Conservation (phyloP, 257 asterid genomes). For the Eucommia ulmoides region DNA sequence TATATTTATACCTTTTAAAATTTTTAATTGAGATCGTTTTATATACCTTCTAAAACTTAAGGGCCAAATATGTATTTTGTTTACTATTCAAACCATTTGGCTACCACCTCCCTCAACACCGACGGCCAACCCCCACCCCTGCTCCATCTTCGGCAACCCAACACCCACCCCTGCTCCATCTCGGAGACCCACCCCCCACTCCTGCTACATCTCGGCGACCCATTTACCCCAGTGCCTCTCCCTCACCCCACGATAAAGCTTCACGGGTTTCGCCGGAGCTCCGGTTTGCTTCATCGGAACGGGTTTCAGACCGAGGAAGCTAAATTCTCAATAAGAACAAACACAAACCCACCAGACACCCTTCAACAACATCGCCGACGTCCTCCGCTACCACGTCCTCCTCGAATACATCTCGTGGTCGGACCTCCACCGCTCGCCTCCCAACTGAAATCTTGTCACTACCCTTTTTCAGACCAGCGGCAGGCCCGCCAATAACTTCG, state of each 20-base stretch:
- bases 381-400: constrained; percentile 77
- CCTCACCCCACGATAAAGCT: constrained; percentile 17
- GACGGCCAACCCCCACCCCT: no score
- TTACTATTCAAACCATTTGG: no score
- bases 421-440: constrained; percentile 52
- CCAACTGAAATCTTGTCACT: constrained; percentile 41
- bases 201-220: constrained; percentile 24
- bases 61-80: no score
- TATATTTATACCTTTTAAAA: no score
- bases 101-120: no score
- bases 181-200: no score
- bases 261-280: constrained; percentile 7
- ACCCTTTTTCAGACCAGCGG: constrained; percentile 77
- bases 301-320: not conserved
- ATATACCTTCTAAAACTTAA: no score
- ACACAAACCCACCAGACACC: constrained; percentile 12
- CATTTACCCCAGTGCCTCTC: constrained; percentile 21
- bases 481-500: constrained; percentile 46
- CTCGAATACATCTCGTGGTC: constrained; percentile 50
- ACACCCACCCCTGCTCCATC: no score
- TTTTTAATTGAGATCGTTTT: no score
- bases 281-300: not conserved
- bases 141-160: no score
- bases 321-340: no score
- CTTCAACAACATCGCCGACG: constrained; percentile 43